These are phyloP conservation scores for Magnusiomyces sp. DNA, from an alignment of 1,139 yeast genomes.

Conservation along the genomic window DNA sequence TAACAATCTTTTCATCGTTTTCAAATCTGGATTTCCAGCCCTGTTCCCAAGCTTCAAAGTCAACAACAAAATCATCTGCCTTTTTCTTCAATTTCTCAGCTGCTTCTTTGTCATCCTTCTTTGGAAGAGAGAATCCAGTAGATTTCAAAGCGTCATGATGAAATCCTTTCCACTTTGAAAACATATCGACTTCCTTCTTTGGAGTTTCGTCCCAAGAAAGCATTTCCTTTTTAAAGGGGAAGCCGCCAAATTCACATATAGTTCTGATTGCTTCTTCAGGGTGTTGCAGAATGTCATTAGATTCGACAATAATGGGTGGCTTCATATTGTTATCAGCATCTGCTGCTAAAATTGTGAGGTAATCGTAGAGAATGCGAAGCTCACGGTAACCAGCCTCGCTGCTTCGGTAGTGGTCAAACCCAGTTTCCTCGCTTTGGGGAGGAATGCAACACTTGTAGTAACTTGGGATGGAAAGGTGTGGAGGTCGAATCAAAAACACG, in stretches of 20 bases:
- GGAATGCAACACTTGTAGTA: constrained; percentile 27
- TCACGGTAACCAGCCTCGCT: constrained; percentile 27
- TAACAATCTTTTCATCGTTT: constrained; percentile 15
- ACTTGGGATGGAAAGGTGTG: constrained; percentile 26
- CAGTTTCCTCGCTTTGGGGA: constrained; percentile 23
- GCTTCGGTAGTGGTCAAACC: constrained; percentile 23
- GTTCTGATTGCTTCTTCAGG: constrained; percentile 21
- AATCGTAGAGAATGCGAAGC: constrained; percentile 24
- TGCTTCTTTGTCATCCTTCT: not conserved
- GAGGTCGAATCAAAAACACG: constrained; percentile 26
- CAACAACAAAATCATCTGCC: constrained; percentile 16
- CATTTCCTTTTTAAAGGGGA: constrained; percentile 22
- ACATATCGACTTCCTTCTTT: constrained; percentile 19
- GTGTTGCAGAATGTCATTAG: constrained; percentile 20
- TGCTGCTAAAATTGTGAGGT: constrained; percentile 10
- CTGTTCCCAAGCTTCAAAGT: constrained; percentile 21
- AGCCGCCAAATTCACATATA: constrained; percentile 20
- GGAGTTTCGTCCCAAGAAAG: constrained; percentile 23
- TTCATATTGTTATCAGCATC: constrained; percentile 9
- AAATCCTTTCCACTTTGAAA: constrained; percentile 28
- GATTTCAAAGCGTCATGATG: constrained; percentile 26
- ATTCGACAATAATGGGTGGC: constrained; percentile 23
- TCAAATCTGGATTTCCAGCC: constrained; percentile 20
- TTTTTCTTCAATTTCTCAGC: constrained; percentile 4
- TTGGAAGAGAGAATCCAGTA: constrained; percentile 20